Evolutionary conservation across 192 early-diverging fungal species (phyloP), one percentile per base, ranked within the genome.

Genomic region (Spinellus fusiger): DNA sequence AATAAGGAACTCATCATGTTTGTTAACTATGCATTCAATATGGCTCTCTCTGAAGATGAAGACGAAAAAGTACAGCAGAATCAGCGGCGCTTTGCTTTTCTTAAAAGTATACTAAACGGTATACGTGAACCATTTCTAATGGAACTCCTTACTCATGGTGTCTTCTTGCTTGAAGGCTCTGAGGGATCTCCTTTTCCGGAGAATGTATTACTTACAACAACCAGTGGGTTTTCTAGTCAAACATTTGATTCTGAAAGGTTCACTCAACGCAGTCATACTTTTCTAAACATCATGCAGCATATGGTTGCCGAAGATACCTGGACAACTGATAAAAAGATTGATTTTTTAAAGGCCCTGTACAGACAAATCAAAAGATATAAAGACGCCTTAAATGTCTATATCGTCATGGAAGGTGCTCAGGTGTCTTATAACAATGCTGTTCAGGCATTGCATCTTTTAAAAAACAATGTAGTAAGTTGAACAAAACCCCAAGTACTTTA

Each of bases 351-450:
- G 49, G 70, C 62, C 28, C 37, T 77, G 37, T 64, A 76, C 10
- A 58, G 46, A 46, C 79, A 80, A 55, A 73, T 80, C 16, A 68
- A 69, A 33, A 49, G 68, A 6, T 80, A 75, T 32, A 68, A 75
- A 10, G 60, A 71, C 16, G 40, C 66, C 15, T 55, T 70, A 46
- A 26, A 55, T 16, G 58, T 70, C 26, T 80, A 77, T 65, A 70
- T 75, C 20, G 76, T 77, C 1, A 80, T 80, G 79, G 73, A 80
- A 59, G 71, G 69, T 6, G 67, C 71, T 28, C 65, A 75, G 22
- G 71, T 72, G 3, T 62, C 65, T 8, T 80, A 69, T 55, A 69
- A 69, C 12, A 71, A 77, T 22, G 79, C 79, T 8, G 46, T 59
- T n/a, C 58, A 62, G 54, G 73, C 77, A 0, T 61, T 77, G 6